These are phyloP conservation scores for Candida mesenterica DNA, from an alignment of 1,139 yeast genomes.

Conservation along the genomic window DNA sequence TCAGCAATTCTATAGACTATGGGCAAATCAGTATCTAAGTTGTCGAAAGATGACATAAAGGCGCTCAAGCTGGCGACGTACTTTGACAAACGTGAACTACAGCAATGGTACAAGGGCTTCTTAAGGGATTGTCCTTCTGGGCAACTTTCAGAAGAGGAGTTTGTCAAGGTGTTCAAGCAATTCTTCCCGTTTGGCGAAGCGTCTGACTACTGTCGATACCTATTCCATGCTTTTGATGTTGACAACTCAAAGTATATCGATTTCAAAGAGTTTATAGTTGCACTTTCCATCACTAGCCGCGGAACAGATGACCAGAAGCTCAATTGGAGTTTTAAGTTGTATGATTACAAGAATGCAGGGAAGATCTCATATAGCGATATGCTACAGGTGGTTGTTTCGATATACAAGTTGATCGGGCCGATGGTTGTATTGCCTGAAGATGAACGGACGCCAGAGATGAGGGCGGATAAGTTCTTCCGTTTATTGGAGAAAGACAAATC, in stretches of 20 bases:
- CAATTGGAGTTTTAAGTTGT: conserved; percentile 82
- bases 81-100: conserved; percentile 90
- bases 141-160: conserved; percentile 81
- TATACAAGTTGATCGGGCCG: conserved; percentile 93
- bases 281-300: conserved; percentile 82
- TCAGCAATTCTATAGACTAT: too few species aligned
- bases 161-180: conserved; percentile 88
- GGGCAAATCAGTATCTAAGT: conserved; percentile 95
- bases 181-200: conserved; percentile 99
- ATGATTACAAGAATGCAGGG: conserved; percentile 81
- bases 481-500: conserved; percentile 72
- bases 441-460: conserved; percentile 85
- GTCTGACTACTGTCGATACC: conserved; percentile 81
- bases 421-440: conserved; percentile 92
- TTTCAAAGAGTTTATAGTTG: conserved; percentile 89
- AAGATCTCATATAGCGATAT: conserved; percentile 73
- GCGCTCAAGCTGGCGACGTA: conserved; percentile 83
- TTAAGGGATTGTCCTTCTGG: conserved; percentile 93
- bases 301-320: conserved; percentile 87
- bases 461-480: conserved; percentile 78
- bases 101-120: conserved; percentile 98
- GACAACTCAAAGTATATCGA: conserved; percentile 82
- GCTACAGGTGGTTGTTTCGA: conserved; percentile 74
- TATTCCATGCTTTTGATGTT: conserved; percentile 85
- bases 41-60: conserved; percentile 86